Evolutionary conservation across 805 yeast species (phyloP).

Genomic region (Candida nitratophila): DNA sequence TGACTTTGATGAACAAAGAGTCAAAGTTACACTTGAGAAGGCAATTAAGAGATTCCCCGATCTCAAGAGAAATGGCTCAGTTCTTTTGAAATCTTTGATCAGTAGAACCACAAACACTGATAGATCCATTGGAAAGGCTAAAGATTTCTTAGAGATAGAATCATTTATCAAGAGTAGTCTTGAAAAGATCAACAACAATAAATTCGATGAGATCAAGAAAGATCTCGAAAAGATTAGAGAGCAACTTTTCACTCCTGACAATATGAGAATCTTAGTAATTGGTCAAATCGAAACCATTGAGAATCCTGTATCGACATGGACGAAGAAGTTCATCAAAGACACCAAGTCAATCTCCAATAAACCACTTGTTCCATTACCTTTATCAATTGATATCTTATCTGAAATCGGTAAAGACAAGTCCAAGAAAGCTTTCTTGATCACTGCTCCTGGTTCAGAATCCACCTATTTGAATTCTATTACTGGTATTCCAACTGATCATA

Average conservation of each 20-base stretch:
- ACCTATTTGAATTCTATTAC: slow-evolving; percentile 59
- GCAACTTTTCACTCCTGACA: slow-evolving; percentile 47
- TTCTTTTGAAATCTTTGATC: slow-evolving; percentile 60
- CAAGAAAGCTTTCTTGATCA: slow-evolving; percentile 50
- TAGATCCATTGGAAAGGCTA: slow-evolving; percentile 57
- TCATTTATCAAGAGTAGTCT: slow-evolving; percentile 41
- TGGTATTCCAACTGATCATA: slow-evolving; percentile 47
- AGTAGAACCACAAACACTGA: slow-evolving; percentile 38
- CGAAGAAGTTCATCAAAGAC: slow-evolving; percentile 20
- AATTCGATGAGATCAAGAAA: slow-evolving; percentile 36
- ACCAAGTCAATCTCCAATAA: background rate
- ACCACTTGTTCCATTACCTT: slow-evolving; percentile 34
- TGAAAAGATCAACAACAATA: slow-evolving; percentile 46
- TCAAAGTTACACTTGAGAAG: slow-evolving; percentile 59
- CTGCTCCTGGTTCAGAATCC: slow-evolving; percentile 82
- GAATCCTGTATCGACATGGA: slow-evolving; percentile 59
- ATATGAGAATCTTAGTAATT: slow-evolving; percentile 58
- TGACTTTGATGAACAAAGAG: slow-evolving; percentile 65
- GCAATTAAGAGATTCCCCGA: slow-evolving; percentile 54
- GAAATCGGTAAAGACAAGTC: slow-evolving; percentile 46
- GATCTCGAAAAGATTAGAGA: slow-evolving; percentile 47
- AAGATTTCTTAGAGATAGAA: slow-evolving; percentile 63
- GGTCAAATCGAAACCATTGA: slow-evolving; percentile 56
- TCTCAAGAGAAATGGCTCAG: slow-evolving; percentile 52
- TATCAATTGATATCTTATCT: slow-evolving; percentile 47